Conservation (phyloP, 192 early-diverging fungal species). For the Chytriomyces hyalinus region DNA sequence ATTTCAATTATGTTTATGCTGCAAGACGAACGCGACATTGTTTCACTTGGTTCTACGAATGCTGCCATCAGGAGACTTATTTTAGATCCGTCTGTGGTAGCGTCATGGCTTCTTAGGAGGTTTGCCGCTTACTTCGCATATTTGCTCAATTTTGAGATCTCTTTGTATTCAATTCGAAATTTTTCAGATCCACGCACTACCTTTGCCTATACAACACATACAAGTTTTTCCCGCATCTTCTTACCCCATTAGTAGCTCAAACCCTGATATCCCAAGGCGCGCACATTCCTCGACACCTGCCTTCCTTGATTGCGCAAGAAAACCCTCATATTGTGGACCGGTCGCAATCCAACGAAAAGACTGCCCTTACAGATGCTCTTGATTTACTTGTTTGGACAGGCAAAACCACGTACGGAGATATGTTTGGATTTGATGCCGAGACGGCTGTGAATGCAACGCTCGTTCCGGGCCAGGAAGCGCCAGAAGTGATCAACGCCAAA, state of each 20-base stretch:
- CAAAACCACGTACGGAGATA: conserved; percentile 30
- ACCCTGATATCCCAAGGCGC: conserved; percentile 33
- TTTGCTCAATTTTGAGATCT: neutral
- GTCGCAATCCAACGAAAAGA: neutral
- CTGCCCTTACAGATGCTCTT: neutral
- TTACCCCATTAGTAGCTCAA: conserved; percentile 22
- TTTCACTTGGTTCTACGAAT: conserved; percentile 1
- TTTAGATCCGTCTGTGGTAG: conserved; percentile 29
- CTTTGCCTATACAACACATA: conserved; percentile 33
- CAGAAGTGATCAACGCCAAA: conserved; percentile 34
- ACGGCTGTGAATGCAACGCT: conserved; percentile 29
- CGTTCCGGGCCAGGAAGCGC: conserved; percentile 28
- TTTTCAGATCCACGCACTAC: conserved; percentile 35
- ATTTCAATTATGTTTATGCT: conserved; percentile 23
- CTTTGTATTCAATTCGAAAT: neutral
- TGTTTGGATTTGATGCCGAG: conserved; percentile 40
- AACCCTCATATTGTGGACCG: conserved; percentile 16
- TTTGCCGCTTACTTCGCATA: neutral
- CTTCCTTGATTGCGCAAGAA: conserved; percentile 29
- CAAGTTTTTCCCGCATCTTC: conserved; percentile 6
- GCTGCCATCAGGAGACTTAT: conserved; percentile 14
- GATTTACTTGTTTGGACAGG: conserved; percentile 34
- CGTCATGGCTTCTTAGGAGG: conserved; percentile 33
- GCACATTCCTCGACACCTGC: conserved; percentile 34
- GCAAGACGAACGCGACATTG: conserved; percentile 16